Evolutionary conservation across 257 asterid genomes (phyloP).

Genomic region (Plantago elongata): DNA sequence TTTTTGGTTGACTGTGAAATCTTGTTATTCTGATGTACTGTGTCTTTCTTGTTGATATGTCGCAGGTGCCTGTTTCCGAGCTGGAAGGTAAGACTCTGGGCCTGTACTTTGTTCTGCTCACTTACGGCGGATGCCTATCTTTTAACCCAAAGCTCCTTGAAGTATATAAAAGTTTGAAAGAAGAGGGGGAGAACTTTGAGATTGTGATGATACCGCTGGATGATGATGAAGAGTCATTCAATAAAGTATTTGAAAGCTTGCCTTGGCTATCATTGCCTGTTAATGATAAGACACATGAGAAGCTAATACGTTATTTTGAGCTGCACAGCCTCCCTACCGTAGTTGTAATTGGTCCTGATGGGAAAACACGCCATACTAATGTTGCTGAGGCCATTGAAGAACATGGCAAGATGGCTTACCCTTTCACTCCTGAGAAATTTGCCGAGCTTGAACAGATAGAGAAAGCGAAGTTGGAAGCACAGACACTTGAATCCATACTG

Average conservation of each 20-base stretch:
- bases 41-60: not conserved
- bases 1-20: not conserved
- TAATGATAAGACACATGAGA: slow-evolving; percentile 44
- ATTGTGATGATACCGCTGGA: slow-evolving; percentile 82
- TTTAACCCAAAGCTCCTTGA: slow-evolving; percentile 54
- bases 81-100: slow-evolving; percentile 80
- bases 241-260: slow-evolving; percentile 36
- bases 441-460: slow-evolving; percentile 64
- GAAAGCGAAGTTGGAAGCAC: slow-evolving; percentile 70
- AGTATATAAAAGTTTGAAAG: slow-evolving; percentile 45
- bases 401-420: slow-evolving; percentile 63
- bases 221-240: slow-evolving; percentile 46
- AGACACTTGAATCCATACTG: slow-evolving; percentile 82
- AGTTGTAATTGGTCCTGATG: slow-evolving; percentile 75
- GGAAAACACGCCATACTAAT: slow-evolving; percentile 70
- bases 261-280: slow-evolving; percentile 82
- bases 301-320: slow-evolving; percentile 63
- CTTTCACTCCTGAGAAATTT: slow-evolving; percentile 77
- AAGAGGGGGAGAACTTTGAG: slow-evolving; percentile 55
- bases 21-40: not conserved
- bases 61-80: slow-evolving; percentile 60
- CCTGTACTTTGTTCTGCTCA: slow-evolving; percentile 49
- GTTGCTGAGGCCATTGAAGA: slow-evolving; percentile 73
- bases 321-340: slow-evolving; percentile 55
- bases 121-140: slow-evolving; percentile 26